Conservation (phyloP, 2,329 filamentous ascomycete species). For the Verticillium klebahnii region DNA sequence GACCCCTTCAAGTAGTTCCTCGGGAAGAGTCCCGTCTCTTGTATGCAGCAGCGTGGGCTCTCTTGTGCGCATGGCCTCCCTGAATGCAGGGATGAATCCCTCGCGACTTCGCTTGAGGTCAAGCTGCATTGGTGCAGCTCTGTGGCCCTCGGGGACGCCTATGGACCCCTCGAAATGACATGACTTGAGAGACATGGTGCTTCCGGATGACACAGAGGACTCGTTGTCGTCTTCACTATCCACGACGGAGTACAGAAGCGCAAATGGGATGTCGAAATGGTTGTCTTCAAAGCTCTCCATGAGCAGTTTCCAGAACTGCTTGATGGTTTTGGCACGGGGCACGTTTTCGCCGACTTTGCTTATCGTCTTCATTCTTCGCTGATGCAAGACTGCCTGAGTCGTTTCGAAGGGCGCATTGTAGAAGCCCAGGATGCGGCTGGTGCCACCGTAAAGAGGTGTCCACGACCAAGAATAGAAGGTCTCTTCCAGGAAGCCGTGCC, state of each 20-base stretch:
- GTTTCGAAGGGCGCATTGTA: conserved; percentile 34
- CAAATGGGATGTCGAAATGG: conserved; percentile 33
- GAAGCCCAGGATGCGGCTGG: conserved; percentile 29
- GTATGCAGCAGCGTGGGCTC: conserved; percentile 25
- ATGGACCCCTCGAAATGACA: conserved; percentile 30
- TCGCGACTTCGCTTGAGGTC: conserved; percentile 28
- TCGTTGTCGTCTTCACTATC: conserved; percentile 30
- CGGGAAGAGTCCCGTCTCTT: conserved; percentile 42
- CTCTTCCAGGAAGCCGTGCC: conserved; percentile 31
- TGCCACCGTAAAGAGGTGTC: conserved; percentile 31
- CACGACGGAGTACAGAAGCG: conserved; percentile 33
- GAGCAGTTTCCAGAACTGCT: conserved; percentile 27
- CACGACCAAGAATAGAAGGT: conserved; percentile 33
- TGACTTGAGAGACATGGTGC: conserved; percentile 28
- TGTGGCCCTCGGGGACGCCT: conserved; percentile 27
- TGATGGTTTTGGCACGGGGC: conserved; percentile 25
- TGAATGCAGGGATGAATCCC: conserved; percentile 29
- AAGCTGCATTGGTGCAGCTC: conserved; percentile 25
- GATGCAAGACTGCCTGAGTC: conserved; percentile 25
- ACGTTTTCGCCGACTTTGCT: conserved; percentile 24
- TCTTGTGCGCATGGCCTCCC: conserved; percentile 29
- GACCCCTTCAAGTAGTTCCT: conserved; percentile 47
- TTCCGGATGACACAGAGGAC: conserved; percentile 26
- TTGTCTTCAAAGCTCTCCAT: conserved; percentile 28
- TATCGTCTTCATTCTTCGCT: conserved; percentile 27